Conservation (phyloP, 192 early-diverging fungal genomes). For the Radiomyces spectabilis region DNA sequence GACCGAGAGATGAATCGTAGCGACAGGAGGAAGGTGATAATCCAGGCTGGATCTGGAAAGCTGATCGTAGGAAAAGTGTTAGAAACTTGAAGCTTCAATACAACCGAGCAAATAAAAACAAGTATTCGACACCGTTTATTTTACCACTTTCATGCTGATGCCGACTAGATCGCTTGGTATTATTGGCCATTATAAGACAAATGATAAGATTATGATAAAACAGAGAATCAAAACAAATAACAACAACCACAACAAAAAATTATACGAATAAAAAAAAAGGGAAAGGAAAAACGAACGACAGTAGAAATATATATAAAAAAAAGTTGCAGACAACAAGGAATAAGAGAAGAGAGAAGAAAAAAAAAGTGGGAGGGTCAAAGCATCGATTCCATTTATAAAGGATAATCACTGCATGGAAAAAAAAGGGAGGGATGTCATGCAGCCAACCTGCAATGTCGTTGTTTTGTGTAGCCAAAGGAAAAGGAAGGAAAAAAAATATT, state of each 20-base stretch:
- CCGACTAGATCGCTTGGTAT: no score
- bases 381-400: no score
- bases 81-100: no score
- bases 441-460: neutral
- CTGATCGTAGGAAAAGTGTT: neutral
- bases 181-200: no score
- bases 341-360: neutral
- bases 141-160: no score
- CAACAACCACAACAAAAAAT: neutral
- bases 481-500: no score
- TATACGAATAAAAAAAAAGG: neutral
- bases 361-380: neutral
- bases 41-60: neutral
- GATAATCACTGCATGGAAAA: neutral
- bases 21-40: conserved; percentile 29
- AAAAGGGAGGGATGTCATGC: neutral
- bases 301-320: neutral
- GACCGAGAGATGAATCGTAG: conserved; percentile 48
- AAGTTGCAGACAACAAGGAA: neutral
- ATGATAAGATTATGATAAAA: no score
- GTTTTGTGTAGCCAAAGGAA: conserved; percentile 7
- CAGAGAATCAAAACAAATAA: no score
- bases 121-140: no score
- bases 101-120: no score
- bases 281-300: neutral